Evolutionary conservation across 306 rosid species (phyloP).

Genomic region (Fagus sylvatica): DNA sequence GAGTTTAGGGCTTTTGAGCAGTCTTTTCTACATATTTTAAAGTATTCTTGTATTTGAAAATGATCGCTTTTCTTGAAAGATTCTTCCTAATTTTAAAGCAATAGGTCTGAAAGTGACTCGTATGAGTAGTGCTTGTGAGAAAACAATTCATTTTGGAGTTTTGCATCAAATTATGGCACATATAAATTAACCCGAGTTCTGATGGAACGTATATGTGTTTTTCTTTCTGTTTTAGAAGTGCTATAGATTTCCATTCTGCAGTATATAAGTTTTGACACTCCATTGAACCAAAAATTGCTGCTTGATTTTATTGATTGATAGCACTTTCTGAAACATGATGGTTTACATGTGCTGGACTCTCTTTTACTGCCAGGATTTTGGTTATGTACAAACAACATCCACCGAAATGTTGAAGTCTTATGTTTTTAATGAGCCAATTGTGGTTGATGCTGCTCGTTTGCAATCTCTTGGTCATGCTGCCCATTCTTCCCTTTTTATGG

Average conservation of each 20-base stretch:
- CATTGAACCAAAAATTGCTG: neutral
- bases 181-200: neutral
- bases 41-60: neutral
- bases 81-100: neutral
- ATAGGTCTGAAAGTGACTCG: too few species aligned
- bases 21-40: neutral
- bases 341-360: constrained; percentile 25
- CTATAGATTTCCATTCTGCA: neutral
- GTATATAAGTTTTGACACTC: neutral
- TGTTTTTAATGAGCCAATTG: constrained; percentile 74
- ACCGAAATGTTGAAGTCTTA: constrained; percentile 81
- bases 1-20: neutral
- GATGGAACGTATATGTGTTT: neutral
- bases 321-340: neutral
- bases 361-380: constrained; percentile 67
- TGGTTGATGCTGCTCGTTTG: constrained; percentile 58
- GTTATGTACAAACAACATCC: constrained; percentile 83
- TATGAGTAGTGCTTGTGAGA: neutral
- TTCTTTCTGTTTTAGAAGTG: neutral
- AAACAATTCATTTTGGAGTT: neutral
- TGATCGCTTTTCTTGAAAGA: neutral
- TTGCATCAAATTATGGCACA: neutral
- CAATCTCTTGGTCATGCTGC: constrained; percentile 68
- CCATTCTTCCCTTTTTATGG: constrained; percentile 48
- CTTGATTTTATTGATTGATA: neutral